phyloP scores from a whole-genome alignment of 371 early-diverging fungal species.

The Entomophthora muscae region DNA sequence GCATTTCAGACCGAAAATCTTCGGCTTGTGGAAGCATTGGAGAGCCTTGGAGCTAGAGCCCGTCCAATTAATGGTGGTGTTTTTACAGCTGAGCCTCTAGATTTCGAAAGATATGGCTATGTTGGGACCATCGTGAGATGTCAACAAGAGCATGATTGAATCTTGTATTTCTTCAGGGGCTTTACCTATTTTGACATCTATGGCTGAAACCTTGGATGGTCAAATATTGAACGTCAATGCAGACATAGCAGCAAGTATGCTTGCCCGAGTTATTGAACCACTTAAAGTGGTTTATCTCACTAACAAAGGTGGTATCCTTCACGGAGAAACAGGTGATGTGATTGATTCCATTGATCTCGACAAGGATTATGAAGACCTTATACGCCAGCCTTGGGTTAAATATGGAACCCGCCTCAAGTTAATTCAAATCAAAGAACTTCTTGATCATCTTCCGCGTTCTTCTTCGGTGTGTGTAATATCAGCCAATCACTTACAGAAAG shows the following conservation, averaged over 20 bases:
- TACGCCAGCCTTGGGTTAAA: slow-evolving; percentile 87
- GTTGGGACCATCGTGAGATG: slow-evolving; percentile 79
- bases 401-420: slow-evolving; percentile 94
- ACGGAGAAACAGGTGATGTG: slow-evolving; percentile 81
- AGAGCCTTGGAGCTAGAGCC: slow-evolving; percentile 82
- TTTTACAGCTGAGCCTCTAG: slow-evolving; percentile 84
- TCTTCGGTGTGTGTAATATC: slow-evolving; percentile 94
- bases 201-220: slow-evolving; percentile 90
- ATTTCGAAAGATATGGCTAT: slow-evolving; percentile 75
- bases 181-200: slow-evolving; percentile 81
- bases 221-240: slow-evolving; percentile 96
- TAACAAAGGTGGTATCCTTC: slow-evolving; percentile 86
- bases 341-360: slow-evolving; percentile 89
- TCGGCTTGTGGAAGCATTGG: slow-evolving; percentile 88
- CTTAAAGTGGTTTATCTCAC: slow-evolving; percentile 90
- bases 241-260: slow-evolving; percentile 90
- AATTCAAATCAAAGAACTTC: slow-evolving; percentile 82
- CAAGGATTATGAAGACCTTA: slow-evolving; percentile 56
- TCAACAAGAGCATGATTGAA: slow-evolving; percentile 83
- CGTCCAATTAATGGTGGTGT: slow-evolving; percentile 88
- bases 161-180: slow-evolving; percentile 80
- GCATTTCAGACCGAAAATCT: slow-evolving; percentile 85
- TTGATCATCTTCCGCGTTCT: slow-evolving; percentile 82
- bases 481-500: slow-evolving; percentile 88
- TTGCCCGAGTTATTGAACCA: slow-evolving; percentile 88